These are phyloP conservation scores for Lentinula raphanica DNA, from an alignment of 768 basidiomycete species.

Conservation along the genomic window DNA sequence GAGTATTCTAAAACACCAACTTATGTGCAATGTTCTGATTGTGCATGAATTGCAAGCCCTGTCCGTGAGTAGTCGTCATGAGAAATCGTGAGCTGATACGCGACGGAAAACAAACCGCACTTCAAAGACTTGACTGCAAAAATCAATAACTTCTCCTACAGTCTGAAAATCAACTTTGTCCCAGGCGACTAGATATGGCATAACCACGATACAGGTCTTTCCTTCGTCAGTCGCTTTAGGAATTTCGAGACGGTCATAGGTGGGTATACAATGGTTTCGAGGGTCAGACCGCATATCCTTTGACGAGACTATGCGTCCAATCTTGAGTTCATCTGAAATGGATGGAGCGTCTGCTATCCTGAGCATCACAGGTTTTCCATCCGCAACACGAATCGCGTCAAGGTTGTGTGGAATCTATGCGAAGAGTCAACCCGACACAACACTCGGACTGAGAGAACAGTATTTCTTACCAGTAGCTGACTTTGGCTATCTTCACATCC, in stretches of 20 bases:
- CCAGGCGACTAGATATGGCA: constrained; percentile 22
- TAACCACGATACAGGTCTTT: constrained; percentile 17
- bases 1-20: no score
- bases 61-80: no score
- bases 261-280: constrained; percentile 30
- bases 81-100: no score
- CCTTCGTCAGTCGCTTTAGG: constrained; percentile 15
- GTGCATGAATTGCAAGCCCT: no score
- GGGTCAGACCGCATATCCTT: constrained; percentile 12
- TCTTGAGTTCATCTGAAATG: constrained; percentile 24
- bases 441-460: constrained; percentile 1
- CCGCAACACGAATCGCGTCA: no score
- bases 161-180: constrained; percentile 23
- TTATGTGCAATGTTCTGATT: no score
- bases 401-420: neutral
- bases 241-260: constrained; percentile 17
- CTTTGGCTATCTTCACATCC: constrained; percentile 9
- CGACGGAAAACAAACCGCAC: constrained; percentile 15
- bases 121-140: constrained; percentile 27
- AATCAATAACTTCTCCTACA: constrained; percentile 28
- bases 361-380: constrained; percentile 20
- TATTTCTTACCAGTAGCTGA: neutral
- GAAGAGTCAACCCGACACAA: constrained; percentile 23
- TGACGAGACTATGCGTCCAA: constrained; percentile 19
- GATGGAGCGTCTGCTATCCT: constrained; percentile 17